A percentile compares a stretch with the other conserved stretches of the same genome.
Evolutionary conservation across 108 stramenopile genomes (phyloP).

Genomic region (Nitzschia sp.): DNA sequence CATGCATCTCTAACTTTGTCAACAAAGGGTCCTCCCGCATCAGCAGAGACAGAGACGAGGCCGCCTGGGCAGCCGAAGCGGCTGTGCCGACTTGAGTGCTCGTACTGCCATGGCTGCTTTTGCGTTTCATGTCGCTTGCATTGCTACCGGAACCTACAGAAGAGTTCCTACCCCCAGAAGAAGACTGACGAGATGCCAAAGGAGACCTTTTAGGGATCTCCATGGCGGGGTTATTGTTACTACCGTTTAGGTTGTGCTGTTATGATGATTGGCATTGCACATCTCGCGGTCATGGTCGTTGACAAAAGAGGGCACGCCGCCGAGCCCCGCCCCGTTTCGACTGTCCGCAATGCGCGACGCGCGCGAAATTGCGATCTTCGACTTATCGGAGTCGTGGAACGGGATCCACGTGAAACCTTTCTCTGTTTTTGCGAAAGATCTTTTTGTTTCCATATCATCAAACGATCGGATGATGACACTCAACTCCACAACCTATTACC

Average conservation of each 20-base stretch:
- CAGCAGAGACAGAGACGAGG: constrained; percentile 62
- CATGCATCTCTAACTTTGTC: constrained; percentile 55
- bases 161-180: background rate
- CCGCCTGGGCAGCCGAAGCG: constrained; percentile 47
- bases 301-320: too few relatives aligned
- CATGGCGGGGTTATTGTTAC: background rate
- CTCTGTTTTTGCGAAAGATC: too few relatives aligned
- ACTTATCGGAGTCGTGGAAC: too few relatives aligned
- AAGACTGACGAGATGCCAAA: background rate
- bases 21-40: constrained; percentile 75
- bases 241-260: background rate
- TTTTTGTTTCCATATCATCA: too few relatives aligned
- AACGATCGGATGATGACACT: too few relatives aligned
- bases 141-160: background rate
- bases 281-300: too few relatives aligned
- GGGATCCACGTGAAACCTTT: too few relatives aligned
- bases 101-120: background rate
- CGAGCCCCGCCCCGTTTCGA: too few relatives aligned
- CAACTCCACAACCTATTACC: too few relatives aligned
- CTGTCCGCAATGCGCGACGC: too few relatives aligned
- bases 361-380: too few relatives aligned
- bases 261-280: too few relatives aligned
- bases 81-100: background rate
- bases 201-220: background rate
- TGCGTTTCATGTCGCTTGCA: background rate